phyloP scores from a whole-genome alignment of 148 eudicot species.

The Limonium bicolor region DNA sequence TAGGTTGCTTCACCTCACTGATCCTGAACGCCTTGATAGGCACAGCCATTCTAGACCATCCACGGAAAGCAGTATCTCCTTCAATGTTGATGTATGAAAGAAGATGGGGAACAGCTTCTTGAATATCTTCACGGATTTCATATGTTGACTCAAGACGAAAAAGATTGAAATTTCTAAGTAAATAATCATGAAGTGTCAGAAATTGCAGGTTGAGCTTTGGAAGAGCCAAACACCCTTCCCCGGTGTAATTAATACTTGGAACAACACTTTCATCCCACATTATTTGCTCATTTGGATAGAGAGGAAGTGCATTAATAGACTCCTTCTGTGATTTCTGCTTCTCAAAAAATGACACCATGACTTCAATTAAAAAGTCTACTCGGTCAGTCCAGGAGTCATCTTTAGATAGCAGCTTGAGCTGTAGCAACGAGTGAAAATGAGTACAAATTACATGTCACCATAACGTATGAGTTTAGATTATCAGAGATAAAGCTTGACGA shows the following conservation, averaged over 20 bases:
- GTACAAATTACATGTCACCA: too few species aligned
- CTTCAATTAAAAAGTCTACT: constrained; percentile 91
- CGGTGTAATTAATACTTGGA: constrained; percentile 94
- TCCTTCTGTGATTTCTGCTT: constrained; percentile 92
- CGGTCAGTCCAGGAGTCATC: constrained; percentile 93
- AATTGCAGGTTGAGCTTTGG: constrained; percentile 93
- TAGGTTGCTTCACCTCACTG: constrained; percentile 86
- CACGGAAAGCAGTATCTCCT: constrained; percentile 95
- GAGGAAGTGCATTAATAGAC: constrained; percentile 94
- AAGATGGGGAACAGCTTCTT: constrained; percentile 95
- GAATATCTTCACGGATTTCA: constrained; percentile 97
- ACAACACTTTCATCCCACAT: constrained; percentile 99
- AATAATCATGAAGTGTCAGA: constrained; percentile 90
- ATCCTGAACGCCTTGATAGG: constrained; percentile 74
- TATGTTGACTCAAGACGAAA: constrained; percentile 98
- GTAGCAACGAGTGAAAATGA: constrained; percentile 12
- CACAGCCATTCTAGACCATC: constrained; percentile 99
- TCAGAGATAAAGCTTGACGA: neutral
- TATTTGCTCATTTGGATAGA: constrained; percentile 92
- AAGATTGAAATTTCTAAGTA: constrained; percentile 91
- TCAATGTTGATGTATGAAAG: constrained; percentile 77
- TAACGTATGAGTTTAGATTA: too few species aligned
- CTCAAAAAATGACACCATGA: constrained; percentile 90
- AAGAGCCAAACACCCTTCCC: constrained; percentile 97
- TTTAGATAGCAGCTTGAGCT: constrained; percentile 85